These are phyloP conservation scores for Debaryomyces sp. DNA, from an alignment of 1,139 yeast species.

Conservation along the genomic window DNA sequence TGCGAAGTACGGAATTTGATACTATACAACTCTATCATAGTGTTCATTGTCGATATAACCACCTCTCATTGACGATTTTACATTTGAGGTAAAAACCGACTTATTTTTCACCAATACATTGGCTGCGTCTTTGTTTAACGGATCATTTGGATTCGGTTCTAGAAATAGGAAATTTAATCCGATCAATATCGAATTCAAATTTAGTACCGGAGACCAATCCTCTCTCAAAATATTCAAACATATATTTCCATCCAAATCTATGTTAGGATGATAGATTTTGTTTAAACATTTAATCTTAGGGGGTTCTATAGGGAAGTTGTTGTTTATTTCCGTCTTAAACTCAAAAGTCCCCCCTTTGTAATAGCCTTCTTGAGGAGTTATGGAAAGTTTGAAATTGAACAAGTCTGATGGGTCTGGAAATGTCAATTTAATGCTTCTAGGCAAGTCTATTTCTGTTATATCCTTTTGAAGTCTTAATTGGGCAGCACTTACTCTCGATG, in stretches of 20 bases:
- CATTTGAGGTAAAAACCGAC: constrained; percentile 58
- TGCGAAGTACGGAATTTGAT: constrained; percentile 2
- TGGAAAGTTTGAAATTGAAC: constrained; percentile 60
- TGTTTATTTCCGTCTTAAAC: constrained; percentile 65
- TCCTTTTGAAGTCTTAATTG: constrained; percentile 63
- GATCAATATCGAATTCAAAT: constrained; percentile 76
- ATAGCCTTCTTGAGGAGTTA: constrained; percentile 80
- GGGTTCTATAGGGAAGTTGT: constrained; percentile 88
- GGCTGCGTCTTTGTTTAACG: constrained; percentile 90
- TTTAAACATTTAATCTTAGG: constrained; percentile 78
- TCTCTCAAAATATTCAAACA: constrained; percentile 89
- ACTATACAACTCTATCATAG: constrained; percentile 60
- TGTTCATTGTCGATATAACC: constrained; percentile 57
- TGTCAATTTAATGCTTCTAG: constrained; percentile 58
- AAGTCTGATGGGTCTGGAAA: constrained; percentile 60
- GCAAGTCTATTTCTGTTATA: constrained; percentile 68
- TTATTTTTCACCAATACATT: constrained; percentile 64
- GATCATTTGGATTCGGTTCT: constrained; percentile 92
- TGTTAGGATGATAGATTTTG: constrained; percentile 90
- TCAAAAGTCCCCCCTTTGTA: constrained; percentile 70
- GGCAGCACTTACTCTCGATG: constrained; percentile 46
- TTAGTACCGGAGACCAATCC: constrained; percentile 96
- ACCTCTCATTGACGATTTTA: constrained; percentile 71
- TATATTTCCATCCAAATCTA: constrained; percentile 86
- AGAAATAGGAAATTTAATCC: constrained; percentile 85